These are phyloP conservation scores for Bruguiera parviflora DNA, from an alignment of 345 rosid species.

Conservation along the genomic window DNA sequence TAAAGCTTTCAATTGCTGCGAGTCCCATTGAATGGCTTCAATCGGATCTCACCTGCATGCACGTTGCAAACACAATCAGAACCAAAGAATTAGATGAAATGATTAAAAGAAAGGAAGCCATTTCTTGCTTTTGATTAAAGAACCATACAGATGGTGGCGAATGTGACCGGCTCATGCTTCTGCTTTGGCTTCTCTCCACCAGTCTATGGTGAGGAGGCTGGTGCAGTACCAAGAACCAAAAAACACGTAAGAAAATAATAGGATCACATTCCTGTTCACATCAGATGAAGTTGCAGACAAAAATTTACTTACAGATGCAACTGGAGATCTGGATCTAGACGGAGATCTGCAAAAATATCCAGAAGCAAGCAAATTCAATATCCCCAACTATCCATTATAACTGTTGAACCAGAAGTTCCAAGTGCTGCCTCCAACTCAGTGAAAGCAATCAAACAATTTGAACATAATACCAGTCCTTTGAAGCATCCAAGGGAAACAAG, in stretches of 20 bases:
- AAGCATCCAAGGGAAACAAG: constrained; percentile 14
- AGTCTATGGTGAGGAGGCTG: constrained; percentile 31
- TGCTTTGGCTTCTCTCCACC: constrained; percentile 20
- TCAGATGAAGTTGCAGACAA: neutral
- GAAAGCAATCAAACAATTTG: constrained; percentile 21
- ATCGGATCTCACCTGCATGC: constrained; percentile 56
- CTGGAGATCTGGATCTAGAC: constrained; percentile 59
- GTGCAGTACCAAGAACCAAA: constrained; percentile 1
- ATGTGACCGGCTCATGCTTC: constrained; percentile 25
- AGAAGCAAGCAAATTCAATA: constrained; percentile 26
- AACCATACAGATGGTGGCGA: constrained; percentile 36
- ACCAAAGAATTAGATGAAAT: neutral
- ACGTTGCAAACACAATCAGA: constrained; percentile 10
- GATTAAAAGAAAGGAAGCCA: neutral
- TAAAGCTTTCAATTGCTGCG: neutral
- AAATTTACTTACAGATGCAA: constrained; percentile 51
- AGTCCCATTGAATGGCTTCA: constrained; percentile 21
- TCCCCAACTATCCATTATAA: constrained; percentile 22
- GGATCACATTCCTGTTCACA: neutral
- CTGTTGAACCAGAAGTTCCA: constrained; percentile 22
- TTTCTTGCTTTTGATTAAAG: neutral
- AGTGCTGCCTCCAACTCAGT: constrained; percentile 21
- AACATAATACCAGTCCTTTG: constrained; percentile 19
- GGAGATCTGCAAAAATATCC: constrained; percentile 56
- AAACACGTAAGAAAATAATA: neutral